Base-by-base conservation (phyloP, 495 filamentous ascomycete genomes). In the Penicillium soppii region DNA sequence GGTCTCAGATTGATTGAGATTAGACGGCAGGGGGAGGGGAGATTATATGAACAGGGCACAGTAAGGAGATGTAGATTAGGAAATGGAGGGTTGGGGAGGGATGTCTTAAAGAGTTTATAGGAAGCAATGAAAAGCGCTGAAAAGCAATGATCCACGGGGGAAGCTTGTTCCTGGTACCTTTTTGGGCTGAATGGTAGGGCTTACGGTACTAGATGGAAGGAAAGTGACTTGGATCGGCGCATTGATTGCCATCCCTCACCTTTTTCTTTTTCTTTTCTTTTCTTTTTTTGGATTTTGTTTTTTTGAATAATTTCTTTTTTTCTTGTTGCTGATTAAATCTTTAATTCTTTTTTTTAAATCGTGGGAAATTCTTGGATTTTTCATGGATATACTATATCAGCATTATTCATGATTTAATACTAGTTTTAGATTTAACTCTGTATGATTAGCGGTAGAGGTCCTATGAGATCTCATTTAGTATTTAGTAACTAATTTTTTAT, bases 1-100 rank as follows among this genome's bases (percentile, higher is more conserved):
- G 43, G 71, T 72, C 65, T 70, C 69, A 71, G 67, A 63, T 61
- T 60, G 48, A 58, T 58, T 59, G 43, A 62, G 38, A 12, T 32
- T 47, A 46, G 42, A 52, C 45, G 19, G 39, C 40, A 50, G 49
- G 52, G 52, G 52, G 47, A 29, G 42, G 43, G 43, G 53, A 51
- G 51, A 62, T 63, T 69, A 63, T 62, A 66, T 57, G 63, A 60
- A 15, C 21, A 47, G 50, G 42, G 50, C 50, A 52, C 50, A 40
- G 57, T 43, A 60, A 60, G 57, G 57, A 53, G 53, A 16, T 5
- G 17, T 27, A 5, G 32, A 30, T 47, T 27, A 43, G 33, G 19
- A 41, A 30, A 22, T 36, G 4, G 47, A 41, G 26, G 47, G 49
- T 12, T 12, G 29, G n/a, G n/a, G n/a, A 52, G 43, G 35, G 50